Evolutionary conservation across 495 filamentous ascomycete genomes (phyloP), one percentile per base, ranked within the genome.

Genomic region (Penicillium cosmopolitanum): DNA sequence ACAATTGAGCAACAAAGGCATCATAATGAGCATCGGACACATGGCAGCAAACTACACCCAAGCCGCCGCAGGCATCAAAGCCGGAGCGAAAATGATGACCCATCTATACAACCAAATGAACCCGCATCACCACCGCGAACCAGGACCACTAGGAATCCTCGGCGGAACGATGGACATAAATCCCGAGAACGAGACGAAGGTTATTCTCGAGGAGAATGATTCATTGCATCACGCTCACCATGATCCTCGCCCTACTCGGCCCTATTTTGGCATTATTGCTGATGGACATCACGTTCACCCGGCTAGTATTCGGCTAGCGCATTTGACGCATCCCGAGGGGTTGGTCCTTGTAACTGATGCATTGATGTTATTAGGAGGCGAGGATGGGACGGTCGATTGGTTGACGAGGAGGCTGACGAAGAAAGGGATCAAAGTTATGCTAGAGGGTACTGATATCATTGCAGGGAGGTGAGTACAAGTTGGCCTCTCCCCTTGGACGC

Each of bases 21-120:
- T 90, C 50, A 68, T 84, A 50, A 55, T 55, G 35, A 84, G 83
- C 0, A 82, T 90, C 46, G 89, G 89, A 15, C 89, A 91, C 69
- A 84, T 83, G 0, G 84, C 89, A 64, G 85, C 87, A 8, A 82
- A 83, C 2, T 90, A 86, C 73, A 81, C 86, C 58, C 69, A 85
- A 51, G 86, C 87, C 0, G 75, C 75, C 2, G 73, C 71, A 2
- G 85, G 84, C 5, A 77, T 91, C 5, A 61, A 64, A 5, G 68
- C 77, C 7, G 88, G 89, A 47, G 87, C 85, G 6, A 88, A 75
- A 21, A 88, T 87, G 85, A 83, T 91, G 28, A 92, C 89, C 4
- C 89, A 92, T 66, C 76, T 91, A 10, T 92, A 90, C 78, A 91
- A 92, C 66, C 89, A 87, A n/a, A 92, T 91, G 88, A 78, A 80